Base-by-base conservation (phyloP, 2,329 filamentous ascomycete genomes). In the Monosporascus sp. region DNA sequence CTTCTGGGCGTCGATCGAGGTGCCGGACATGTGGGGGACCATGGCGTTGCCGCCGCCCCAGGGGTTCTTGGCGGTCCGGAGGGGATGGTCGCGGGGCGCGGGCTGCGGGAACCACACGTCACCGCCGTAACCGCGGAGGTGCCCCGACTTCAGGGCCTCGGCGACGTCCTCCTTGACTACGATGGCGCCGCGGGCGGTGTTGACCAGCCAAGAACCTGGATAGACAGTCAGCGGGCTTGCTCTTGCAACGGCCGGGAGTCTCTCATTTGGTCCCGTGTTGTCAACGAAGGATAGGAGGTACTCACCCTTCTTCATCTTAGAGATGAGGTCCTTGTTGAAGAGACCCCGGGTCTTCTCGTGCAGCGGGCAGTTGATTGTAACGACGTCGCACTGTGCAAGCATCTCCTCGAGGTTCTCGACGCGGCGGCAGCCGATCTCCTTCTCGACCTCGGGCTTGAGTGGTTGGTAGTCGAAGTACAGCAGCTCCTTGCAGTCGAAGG, bases 391-490 rank as follows among this genome's bases (percentile, higher is more conserved):
- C 81, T 96, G 90, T 41, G 83, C 81, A 58, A 99, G 76, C 85
- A 99, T 87, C 74, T 97, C 93, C 81, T 97, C 92, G 67, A 99
- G 85, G 67, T 72, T 82, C 48, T 93, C 88, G 55, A 97, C 91
- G 58, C 94, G 85, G 67, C 90, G 84, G 83, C 87, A 92, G 72
- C 93, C 93, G 75, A 97, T 97, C 81, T 97, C 93, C 75, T 88
- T 85, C 84, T 97, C 92, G 66, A 85, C 80, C 79, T 96, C 91
- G 56, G 90, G 69, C 56, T 77, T 81, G 60, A 99, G 82, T 50
- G 93, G 91, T 83, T 99, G 94, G 88, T 99, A 99, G 80, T 99
- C 94, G 73, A 89, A 97, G 89, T 99, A 99, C 60, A 97, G 84
- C 49, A 99, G 84, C 82, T 97, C 93, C 87, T 96, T 96, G 90